Evolutionary conservation across 805 yeast genomes (phyloP), one percentile per base, ranked within the genome.

Genomic region (Ogataea nonfermentans): DNA sequence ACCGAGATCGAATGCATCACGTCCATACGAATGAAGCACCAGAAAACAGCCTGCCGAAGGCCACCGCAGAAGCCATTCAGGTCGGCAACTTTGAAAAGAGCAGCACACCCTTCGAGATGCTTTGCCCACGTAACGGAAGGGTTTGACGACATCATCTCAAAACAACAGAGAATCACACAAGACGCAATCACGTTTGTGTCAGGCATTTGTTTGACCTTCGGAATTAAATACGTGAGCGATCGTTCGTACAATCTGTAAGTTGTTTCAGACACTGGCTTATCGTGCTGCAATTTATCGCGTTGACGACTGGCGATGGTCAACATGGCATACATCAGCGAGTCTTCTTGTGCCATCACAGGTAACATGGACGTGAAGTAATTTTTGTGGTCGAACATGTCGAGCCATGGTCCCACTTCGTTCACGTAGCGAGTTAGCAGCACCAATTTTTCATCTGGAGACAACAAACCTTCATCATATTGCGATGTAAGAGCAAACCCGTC

Each of bases 11-110:
- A 68, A 22, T 65, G 59, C 44, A 62, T 59, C 15, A 68, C 65
- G 47, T 68, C 74, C 70, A 66, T 67, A 25, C 74, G 52, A 2
- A 68, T 68, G 48, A 66, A 65, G 40, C 67, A 63, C 73, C 73
- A 68, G 44, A 68, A 68, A 16, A 67, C 44, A 1, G 68, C 65
- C 37, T 68, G 49, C 29, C 65, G 65, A 28, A 64, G 53, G 10
- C 53, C 52, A 4, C 55, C 51, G 24, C 65, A 55, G 45, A 68
- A 67, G 2, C 74, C 73, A 49, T 65, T 52, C 25, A 68, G 57
- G 4, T 61, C 65, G 28, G 59, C 56, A 14, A 66, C 59, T 34
- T 57, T 59, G 43, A 68, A 66, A 32, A 65, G 43, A 0, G 66
- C 63, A 2, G 65, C 61, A 48, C 73, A 68, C 5, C 73, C 74